Evolutionary conservation across 2,329 filamentous ascomycete genomes (phyloP), one percentile per base, ranked within the genome.

Genomic region (Ophiosphaerella korrae): DNA sequence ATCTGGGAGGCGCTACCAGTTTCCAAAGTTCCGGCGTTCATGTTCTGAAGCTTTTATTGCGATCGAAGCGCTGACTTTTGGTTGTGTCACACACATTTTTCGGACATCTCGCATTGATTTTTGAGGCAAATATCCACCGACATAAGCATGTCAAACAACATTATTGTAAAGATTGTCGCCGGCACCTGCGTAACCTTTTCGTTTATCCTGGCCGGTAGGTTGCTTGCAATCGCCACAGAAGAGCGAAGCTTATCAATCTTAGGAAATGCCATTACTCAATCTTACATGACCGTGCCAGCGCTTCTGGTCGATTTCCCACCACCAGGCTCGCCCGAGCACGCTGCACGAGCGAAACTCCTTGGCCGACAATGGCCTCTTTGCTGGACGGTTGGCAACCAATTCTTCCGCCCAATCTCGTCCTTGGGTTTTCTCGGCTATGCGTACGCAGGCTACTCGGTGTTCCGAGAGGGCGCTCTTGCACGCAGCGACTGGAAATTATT

Each of bases 221-320:
- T 52, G 32, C 29, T 36, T 32, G 26, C 36, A 21, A 31, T 9
- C 13, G 8, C 14, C 13, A 14, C 26, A 7, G 7, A 24, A 29
- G 21, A 11, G 3, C 9, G 9, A 3, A 37, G 44, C 29, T 57
- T 29, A 63, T 42, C 46, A 42, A 38, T 1, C 7, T 2, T 38
- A 80, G 79, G 79, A 48, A 81, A 81, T 68, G 79, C 78, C 11
- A 77, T 82, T 48, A 81, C 79, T 21, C 78, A 81, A 65, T 80
- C 78, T 13, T 80, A 75, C 68, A 81, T 81, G 78, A 77, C 77
- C 13, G 74, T 80, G 33, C 78, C 79, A 5, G 78, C 77, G 3
- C 68, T 81, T 33, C 70, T 81, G 12, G 74, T 78, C 53, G 74
- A 78, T 57, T 80, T 79, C 61, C 77, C 77, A 21, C 52, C 68